Evolutionary conservation across 2,329 filamentous ascomycete genomes (phyloP), one percentile per base, ranked within the genome.

Genomic region (Alternaria ethzedia): DNA sequence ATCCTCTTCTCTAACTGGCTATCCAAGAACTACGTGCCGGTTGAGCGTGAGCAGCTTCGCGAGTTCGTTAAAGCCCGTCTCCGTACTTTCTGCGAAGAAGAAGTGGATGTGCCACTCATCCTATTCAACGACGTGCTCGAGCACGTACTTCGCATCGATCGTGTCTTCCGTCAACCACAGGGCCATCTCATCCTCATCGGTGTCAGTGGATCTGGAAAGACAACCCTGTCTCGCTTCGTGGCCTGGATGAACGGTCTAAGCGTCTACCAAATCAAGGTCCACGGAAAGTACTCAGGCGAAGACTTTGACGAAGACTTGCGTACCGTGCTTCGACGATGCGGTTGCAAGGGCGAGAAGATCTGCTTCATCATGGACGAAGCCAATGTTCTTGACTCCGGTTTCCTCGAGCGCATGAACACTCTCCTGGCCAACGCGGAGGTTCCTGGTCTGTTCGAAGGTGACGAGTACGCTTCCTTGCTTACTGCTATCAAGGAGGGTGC

Each of bases 281-380:
- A 99, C 75, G 96, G 96, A 69, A 97, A 95, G 78, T 99, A 99
- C 82, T 97, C 96, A 15, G 92, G 92, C 2, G 96, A 98, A 78
- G 96, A 99, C 82, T 99, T 99, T 77, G 96, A 99, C 77, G 96
- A 99, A 62, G 96, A 99, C 80, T 85, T 99, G 36, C 89, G 96
- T 69, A 95, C 94, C 77, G 96, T 99, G 9, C 88, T 99, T 44
- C 91, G 96, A 49, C 89, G 96, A 61, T 96, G 93, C 72, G 96
- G 96, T 67, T 98, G 95, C 84, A 97, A 97, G 84, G 96, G 96
- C 36, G 96, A 99, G 80, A 98, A 98, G 85, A 97, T 99, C 52
- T 99, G 96, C 83, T 99, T 99, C 85, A 97, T 99, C 84, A 98
- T 99, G 94, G 96, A 99, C 78, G 96, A 99, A 83, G 91, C 95